Evolutionary conservation across 2,329 filamentous ascomycete genomes (phyloP).

Genomic region (Fusarium sp.): DNA sequence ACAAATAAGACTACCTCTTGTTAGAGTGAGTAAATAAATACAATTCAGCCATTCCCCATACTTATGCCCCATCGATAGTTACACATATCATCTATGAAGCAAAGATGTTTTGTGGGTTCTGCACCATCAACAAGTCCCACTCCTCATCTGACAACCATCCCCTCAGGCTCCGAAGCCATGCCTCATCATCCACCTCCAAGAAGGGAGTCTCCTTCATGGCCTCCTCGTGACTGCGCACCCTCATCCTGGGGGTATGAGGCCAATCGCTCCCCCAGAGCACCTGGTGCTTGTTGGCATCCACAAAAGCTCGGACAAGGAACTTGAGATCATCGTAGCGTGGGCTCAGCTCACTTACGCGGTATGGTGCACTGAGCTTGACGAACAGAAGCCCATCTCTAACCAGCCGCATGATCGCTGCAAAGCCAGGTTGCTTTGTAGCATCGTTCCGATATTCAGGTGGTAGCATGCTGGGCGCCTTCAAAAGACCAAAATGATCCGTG

Average conservation of each 20-base stretch:
- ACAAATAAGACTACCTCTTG: background rate
- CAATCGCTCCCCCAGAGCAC: slow-evolving; percentile 55
- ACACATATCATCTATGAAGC: background rate
- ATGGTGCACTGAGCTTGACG: slow-evolving; percentile 54
- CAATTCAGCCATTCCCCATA: background rate
- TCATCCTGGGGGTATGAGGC: slow-evolving; percentile 54
- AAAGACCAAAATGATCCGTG: slow-evolving; percentile 53
- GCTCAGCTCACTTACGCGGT: slow-evolving; percentile 47
- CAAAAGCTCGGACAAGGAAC: slow-evolving; percentile 46
- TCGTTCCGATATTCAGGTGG: slow-evolving; percentile 34
- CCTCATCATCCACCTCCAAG: slow-evolving; percentile 39
- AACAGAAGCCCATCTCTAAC: slow-evolving; percentile 48
- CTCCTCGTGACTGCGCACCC: slow-evolving; percentile 48
- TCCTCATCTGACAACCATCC: slow-evolving; percentile 41
- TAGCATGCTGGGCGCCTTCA: slow-evolving; percentile 51
- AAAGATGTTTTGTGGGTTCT: slow-evolving; percentile 25
- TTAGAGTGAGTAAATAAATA: background rate
- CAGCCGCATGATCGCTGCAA: slow-evolving; percentile 38
- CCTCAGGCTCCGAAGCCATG: slow-evolving; percentile 39
- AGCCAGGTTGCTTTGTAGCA: slow-evolving; percentile 43
- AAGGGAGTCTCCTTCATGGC: slow-evolving; percentile 48
- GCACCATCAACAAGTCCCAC: slow-evolving; percentile 37
- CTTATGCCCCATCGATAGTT: background rate
- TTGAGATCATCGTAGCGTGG: slow-evolving; percentile 49
- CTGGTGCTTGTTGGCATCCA: slow-evolving; percentile 48